Conservation (phyloP, 1,284 basidiomycete genomes). For the Schizophyllum amplum region DNA sequence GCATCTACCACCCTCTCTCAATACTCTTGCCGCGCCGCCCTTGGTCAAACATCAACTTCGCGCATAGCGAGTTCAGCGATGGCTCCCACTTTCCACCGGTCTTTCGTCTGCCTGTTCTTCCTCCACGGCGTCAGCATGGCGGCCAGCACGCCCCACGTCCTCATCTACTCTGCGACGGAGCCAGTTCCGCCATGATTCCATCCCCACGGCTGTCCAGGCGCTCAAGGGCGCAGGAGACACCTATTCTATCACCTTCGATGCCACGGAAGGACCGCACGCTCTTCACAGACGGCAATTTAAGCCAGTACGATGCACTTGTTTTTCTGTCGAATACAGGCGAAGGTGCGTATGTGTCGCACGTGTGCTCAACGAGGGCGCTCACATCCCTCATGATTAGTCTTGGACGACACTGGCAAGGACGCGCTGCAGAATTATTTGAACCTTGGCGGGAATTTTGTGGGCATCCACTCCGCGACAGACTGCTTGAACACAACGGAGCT, state of each 20-base stretch:
- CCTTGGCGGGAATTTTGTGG: slow-evolving; percentile 63
- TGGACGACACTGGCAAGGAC: slow-evolving; percentile 49
- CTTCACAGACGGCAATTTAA: slow-evolving; percentile 52
- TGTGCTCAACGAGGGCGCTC: no score
- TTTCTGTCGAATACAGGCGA: slow-evolving; percentile 70
- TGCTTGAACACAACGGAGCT: slow-evolving; percentile 53
- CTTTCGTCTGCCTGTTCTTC: not conserved
- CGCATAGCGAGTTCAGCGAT: no score
- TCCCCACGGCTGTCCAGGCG: slow-evolving; percentile 53
- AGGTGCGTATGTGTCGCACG: no score
- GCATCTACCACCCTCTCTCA: no score
- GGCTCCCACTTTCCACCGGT: no score
- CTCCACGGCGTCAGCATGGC: no score
- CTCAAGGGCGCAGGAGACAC: slow-evolving; percentile 25
- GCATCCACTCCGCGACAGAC: slow-evolving; percentile 64
- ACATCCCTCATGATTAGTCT: no score
- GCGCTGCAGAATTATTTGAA: slow-evolving; percentile 63
- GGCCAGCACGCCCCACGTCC: slow-evolving; percentile 20
- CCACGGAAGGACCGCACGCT: slow-evolving; percentile 55
- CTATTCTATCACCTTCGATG: slow-evolving; percentile 48
- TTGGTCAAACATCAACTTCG: no score
- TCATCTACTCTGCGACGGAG: slow-evolving; percentile 49
- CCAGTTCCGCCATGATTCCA: slow-evolving; percentile 69
- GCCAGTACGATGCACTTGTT: slow-evolving; percentile 56
- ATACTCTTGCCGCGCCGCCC: no score